Base-by-base conservation (phyloP, 768 basidiomycete genomes). In the Krasilnikovozyma curviuscula region DNA sequence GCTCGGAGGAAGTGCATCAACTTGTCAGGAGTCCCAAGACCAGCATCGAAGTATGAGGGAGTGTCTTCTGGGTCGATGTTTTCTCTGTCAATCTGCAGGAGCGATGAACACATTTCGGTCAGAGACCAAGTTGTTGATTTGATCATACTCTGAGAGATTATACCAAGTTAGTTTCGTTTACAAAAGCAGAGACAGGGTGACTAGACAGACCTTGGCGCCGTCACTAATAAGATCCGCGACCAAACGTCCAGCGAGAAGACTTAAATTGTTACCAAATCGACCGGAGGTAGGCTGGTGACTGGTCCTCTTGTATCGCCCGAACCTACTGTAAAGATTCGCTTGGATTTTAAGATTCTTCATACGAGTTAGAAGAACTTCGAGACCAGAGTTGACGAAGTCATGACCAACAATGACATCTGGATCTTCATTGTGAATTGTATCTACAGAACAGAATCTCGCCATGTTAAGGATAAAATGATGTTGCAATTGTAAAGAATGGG, bases 41-140 rank as follows among this genome's bases (percentile, higher is more conserved):
- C 76, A 25, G 79, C 77, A 59, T 97, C 93, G 55, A 98, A 77
- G 65, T 83, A 95, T 54, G 73, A 71, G 25, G 84, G 78, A 0
- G 85, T 91, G 59, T 97, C 93, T 53, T 95, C 91, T 0, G 86
- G 80, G 59, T 97, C 91, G 53, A 93, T 88, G 54, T 97, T 93
- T 59, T 93, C 81, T 31, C 93, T 70, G 44, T 81, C 78, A 50
- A 75, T 73, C 53, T 79, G 79, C 54, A 98, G 74, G 61, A 91
- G 81, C 0, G 85, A 82, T 53, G 71, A 74, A 66, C 83, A 88
- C 88, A 98, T 95, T 65, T 98, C 93, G 8, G 84, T 85, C 45
- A 97, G 67, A 2, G 89, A 91, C 93, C 93, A 98, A 1, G 93
- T 97, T 4, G 86, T 95, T 3, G 93, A 97, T 0, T 79, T 67